A percentile compares a stretch with the other conserved stretches of the same genome.
phyloP scores from a whole-genome alignment of 176 grass and related monocot genomes.

The Neostapfia colusana region DNA sequence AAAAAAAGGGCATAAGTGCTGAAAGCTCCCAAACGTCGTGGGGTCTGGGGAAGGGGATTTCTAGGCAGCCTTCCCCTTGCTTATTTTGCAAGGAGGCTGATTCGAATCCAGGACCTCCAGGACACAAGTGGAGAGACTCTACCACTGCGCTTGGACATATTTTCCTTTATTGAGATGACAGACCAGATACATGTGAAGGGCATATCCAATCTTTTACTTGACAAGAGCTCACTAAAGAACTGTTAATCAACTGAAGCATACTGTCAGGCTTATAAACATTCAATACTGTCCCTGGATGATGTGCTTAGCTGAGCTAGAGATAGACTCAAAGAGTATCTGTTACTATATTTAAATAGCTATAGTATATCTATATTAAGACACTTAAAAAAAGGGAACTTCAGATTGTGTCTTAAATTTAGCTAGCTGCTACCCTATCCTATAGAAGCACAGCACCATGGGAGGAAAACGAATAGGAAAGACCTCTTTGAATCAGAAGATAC shows the following conservation, averaged over 20 bases:
- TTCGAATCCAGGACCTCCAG: too few relatives aligned
- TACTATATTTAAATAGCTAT: not conserved
- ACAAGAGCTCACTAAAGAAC: not conserved
- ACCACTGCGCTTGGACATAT: too few relatives aligned
- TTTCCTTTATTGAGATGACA: not conserved
- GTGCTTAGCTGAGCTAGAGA: not conserved
- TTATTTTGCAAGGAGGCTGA: too few relatives aligned
- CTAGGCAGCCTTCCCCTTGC: too few relatives aligned
- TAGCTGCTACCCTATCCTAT: not conserved
- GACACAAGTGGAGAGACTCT: too few relatives aligned
- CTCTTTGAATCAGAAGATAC: slow-evolving; percentile 1
- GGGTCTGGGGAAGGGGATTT: too few relatives aligned
- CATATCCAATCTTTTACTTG: not conserved
- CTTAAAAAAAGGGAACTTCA: not conserved
- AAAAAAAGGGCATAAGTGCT: too few relatives aligned
- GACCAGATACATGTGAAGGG: not conserved
- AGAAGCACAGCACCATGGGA: not conserved
- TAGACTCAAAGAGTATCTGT: not conserved
- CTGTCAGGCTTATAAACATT: not conserved
- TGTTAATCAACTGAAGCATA: slow-evolving; percentile 1
- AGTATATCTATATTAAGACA: not conserved
- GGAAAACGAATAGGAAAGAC: slow-evolving; percentile 4
- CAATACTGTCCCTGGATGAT: not conserved
- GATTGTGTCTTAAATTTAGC: not conserved
- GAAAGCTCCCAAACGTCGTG: too few relatives aligned